Percentiles rank a stretch among this genome's conserved stretches.
Conservation (phyloP, 1,284 basidiomycete species). For the Schizopora paradoxa region DNA sequence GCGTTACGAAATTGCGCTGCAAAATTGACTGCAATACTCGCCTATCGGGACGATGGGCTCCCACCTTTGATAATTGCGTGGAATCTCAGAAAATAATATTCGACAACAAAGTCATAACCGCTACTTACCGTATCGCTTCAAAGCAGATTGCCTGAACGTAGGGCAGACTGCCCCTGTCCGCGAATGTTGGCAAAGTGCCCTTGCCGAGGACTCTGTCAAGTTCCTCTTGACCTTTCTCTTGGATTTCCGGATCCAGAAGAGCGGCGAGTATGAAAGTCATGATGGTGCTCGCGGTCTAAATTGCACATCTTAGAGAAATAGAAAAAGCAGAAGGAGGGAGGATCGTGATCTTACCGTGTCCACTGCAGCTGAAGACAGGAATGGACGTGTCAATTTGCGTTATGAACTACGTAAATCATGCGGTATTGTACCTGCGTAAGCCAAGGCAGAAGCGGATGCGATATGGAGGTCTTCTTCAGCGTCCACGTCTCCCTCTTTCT, state of each 20-base stretch:
- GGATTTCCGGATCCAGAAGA: conserved; percentile 25
- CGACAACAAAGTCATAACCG: conserved; percentile 14
- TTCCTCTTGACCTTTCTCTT: conserved; percentile 28
- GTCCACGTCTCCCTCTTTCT: conserved; percentile 43
- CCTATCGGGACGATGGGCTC: neutral
- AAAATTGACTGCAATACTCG: neutral
- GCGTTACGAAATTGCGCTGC: no score
- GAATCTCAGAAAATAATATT: neutral
- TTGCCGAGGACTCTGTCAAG: conserved; percentile 28
- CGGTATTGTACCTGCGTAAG: no score
- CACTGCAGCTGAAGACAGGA: no score
- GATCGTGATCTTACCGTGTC: no score
- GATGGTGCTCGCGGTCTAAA: conserved; percentile 23
- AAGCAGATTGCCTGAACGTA: conserved; percentile 32
- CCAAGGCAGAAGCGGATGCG: no score
- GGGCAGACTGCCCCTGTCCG: conserved; percentile 28
- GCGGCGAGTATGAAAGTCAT: conserved; percentile 25
- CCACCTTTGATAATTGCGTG: conserved; percentile 5
- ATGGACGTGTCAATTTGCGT: no score
- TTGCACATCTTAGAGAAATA: neutral
- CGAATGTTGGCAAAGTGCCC: conserved; percentile 30
- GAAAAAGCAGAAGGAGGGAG: neutral
- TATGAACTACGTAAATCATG: no score
- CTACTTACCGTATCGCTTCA: conserved; percentile 28
- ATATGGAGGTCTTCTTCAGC: neutral